Base-by-base conservation (phyloP, 805 yeast genomes). In the Lipomyces spencermartinsiae region DNA sequence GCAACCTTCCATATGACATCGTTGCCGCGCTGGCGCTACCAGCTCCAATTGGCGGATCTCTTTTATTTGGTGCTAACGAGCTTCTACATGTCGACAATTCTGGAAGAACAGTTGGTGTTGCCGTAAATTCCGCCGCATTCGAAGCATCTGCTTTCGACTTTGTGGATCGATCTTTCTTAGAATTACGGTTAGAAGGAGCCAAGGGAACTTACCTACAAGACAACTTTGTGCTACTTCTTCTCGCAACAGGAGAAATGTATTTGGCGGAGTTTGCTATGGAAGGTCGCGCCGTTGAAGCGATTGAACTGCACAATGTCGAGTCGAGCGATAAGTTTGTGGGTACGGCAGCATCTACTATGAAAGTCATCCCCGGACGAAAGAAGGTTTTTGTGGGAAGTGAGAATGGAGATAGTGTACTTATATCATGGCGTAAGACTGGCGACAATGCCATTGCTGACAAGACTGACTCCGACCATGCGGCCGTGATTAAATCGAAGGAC, bases 51-150 rank as follows among this genome's bases (percentile, higher is more conserved):
- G 87, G 87, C 68, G 97, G 98, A 0, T 80, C 87, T 58, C 78
- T 93, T 6, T 73, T 86, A 4, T 63, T 91, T 2, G 97, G 98
- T 0, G 84, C 89, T 46, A 93, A 93, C 76, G 91, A 89, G 73
- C 72, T 93, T 8, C 80, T 92, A 10, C 93, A 91, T 77, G 84
- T 92, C 19, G 97, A 93, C 75, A 87, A 91, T 37, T 85, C 92
- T 1, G 96, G 97, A 2, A 85, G 88, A 39, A 74, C 83, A 1
- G 83, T 86, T 67, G 89, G 92, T 34, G 80, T 88, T 1, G 87
- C 89, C 1, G 85, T 89, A 1, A 91, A 91, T 75, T 78, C 80
- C 66, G 89, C 79, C 73, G 85, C 86, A 35, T 71, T 80, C 1
- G 75, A 76, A 16, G 74, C 80, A 37, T 79, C 87, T 0, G 76